Conservation (phyloP, 345 rosid species). For the thale cress (Arabidopsis thaliana) region DNA sequence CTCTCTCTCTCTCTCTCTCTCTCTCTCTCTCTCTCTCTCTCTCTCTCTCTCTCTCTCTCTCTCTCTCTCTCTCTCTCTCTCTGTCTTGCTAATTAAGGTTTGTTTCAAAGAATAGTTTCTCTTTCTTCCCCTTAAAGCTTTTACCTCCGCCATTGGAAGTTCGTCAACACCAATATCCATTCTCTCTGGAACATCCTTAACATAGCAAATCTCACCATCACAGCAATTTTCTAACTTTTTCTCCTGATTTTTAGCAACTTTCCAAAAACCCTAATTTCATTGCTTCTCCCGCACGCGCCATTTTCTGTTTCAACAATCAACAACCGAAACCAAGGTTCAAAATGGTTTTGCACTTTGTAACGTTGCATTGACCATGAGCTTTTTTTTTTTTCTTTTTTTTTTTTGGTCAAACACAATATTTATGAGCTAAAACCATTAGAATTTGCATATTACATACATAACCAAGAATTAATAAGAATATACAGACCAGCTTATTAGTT, state of each 20-base stretch:
- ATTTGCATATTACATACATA: too few relatives aligned
- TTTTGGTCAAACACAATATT: not conserved
- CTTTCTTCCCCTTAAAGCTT: constrained; percentile 30
- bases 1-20: not conserved
- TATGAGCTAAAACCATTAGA: not conserved
- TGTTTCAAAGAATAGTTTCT: constrained; percentile 26
- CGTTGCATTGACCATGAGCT: not conserved
- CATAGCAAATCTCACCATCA: constrained; percentile 31
- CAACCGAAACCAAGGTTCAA: not conserved
- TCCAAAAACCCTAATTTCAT: constrained; percentile 22
- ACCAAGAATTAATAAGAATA: too few relatives aligned
- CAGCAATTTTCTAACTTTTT: constrained; percentile 3
- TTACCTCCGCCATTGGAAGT: constrained; percentile 40
- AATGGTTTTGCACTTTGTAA: not conserved
- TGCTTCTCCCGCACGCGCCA: constrained; percentile 16
- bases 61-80: not conserved
- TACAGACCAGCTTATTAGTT: too few relatives aligned
- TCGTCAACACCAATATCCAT: constrained; percentile 22
- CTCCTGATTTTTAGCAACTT: constrained; percentile 19
- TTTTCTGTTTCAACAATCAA: constrained; percentile 7
- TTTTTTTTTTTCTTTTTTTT: too few relatives aligned
- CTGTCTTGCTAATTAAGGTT: constrained; percentile 34
- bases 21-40: not conserved
- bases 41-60: not conserved
- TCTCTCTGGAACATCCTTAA: constrained; percentile 41